Evolutionary conservation across 1,284 basidiomycete species (phyloP), one percentile per base, ranked within the genome.

Genomic region (Thelephora terrestris): DNA sequence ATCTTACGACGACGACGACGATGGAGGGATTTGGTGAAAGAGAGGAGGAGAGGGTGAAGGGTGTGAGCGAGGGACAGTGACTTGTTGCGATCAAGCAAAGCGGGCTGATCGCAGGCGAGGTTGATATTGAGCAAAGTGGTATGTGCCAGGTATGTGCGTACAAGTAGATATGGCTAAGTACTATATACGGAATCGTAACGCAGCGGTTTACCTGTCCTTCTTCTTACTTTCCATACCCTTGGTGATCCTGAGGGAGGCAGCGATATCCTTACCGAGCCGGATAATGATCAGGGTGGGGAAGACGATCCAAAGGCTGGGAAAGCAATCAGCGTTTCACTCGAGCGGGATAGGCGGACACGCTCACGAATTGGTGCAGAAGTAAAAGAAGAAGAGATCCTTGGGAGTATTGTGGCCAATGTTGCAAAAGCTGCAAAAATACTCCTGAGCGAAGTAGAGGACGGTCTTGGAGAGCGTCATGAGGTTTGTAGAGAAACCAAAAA

Each of bases 381-480:
- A 93, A 51, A 79, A 75, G 39, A 81, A 57, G 42, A 87, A 53
- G 29, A 84, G 62, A 29, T 73, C 73, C 50, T 61, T 56, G 23
- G 67, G 52, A 32, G 69, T 60, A 61, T 94, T 94, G 62, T 94
- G 91, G 4, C 87, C 87, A 14, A 82, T 70, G 23, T 78, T 73
- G 61, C 89, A 91, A 21, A 70, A 74, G 18, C 71, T 71, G 61
- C 85, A 87, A 58, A 71, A 87, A 60, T 81, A 81, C 63, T 91
- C 88, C 60, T 89, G 81, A 6, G 73, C 61, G 73, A 78, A 79
- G 64, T 93, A 95, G n/a, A 94, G 72, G 4, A 80, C 63, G 1
- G 91, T 95, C 71, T 94, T 94, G 51, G 79, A 78, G 23, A 91
- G 66, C 0, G 91, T 95, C 81, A 92, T 84, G 10, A 75, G 62